Conservation (phyloP, 768 basidiomycete species). For the Rubroboletus pulcherrimus region DNA sequence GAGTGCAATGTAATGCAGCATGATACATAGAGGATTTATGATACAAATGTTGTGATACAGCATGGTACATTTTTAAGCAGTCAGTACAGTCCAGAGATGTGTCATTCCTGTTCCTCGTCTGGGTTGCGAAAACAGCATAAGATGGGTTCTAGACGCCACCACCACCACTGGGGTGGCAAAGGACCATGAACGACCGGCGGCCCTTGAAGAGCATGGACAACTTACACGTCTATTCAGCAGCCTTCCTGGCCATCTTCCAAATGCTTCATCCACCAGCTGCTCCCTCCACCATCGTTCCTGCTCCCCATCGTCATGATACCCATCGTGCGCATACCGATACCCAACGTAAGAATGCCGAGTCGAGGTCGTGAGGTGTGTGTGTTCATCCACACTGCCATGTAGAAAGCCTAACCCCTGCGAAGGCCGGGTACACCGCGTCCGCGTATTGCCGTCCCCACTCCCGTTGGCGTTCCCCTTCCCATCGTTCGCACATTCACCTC, state of each 20-base stretch:
- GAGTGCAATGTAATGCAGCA: neutral
- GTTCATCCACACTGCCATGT: slow-evolving; percentile 31
- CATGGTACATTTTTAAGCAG: neutral
- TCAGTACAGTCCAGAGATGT: neutral
- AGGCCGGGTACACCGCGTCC: slow-evolving; percentile 7
- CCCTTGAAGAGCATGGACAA: slow-evolving; percentile 4
- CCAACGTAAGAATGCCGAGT: slow-evolving; percentile 17
- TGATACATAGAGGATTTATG: slow-evolving; percentile 9
- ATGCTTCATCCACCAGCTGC: slow-evolving; percentile 44
- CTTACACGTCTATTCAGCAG: slow-evolving; percentile 68
- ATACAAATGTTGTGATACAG: slow-evolving; percentile 11
- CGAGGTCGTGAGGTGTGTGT: slow-evolving; percentile 36
- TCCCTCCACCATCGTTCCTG: slow-evolving; percentile 42
- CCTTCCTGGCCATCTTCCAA: slow-evolving; percentile 67
- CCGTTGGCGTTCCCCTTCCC: neutral
- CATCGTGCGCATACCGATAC: slow-evolving; percentile 21
- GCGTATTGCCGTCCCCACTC: neutral
- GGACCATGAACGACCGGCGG: neutral
- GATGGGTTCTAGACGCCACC: slow-evolving; percentile 68
- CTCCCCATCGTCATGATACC: slow-evolving; percentile 20
- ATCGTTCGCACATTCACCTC: neutral
- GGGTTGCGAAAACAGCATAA: slow-evolving; percentile 58
- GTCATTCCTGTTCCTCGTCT: slow-evolving; percentile 46
- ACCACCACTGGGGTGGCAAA: slow-evolving; percentile 66
- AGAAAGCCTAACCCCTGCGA: neutral